These are phyloP conservation scores for Penicillium manginii DNA, from an alignment of 495 filamentous ascomycete genomes.

Conservation along the genomic window DNA sequence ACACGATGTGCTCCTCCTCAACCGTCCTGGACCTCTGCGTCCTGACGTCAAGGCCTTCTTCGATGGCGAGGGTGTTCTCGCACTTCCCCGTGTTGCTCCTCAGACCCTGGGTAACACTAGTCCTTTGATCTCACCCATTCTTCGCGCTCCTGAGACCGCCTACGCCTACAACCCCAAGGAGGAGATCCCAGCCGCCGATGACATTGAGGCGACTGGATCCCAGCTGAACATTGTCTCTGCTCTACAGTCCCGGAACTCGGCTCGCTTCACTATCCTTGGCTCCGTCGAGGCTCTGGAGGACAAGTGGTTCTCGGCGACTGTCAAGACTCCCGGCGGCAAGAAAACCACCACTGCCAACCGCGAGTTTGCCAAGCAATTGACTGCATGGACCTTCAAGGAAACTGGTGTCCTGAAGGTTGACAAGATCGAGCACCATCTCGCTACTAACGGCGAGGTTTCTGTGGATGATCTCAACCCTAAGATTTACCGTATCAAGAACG, in stretches of 20 bases:
- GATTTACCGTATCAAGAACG: constrained; percentile 96
- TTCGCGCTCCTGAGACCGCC: constrained; percentile 78
- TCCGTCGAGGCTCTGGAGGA: constrained; percentile 85
- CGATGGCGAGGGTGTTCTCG: constrained; percentile 68
- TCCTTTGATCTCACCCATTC: constrained; percentile 75
- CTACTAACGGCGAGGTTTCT: constrained; percentile 43
- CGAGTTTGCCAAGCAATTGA: constrained; percentile 81
- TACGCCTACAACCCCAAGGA: constrained; percentile 97
- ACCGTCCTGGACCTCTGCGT: constrained; percentile 62
- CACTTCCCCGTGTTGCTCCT: constrained; percentile 77
- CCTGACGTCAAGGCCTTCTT: constrained; percentile 81
- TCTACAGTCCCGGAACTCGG: constrained; percentile 90
- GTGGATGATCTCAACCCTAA: constrained; percentile 68
- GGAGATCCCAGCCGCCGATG: constrained; percentile 71
- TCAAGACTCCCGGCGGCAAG: constrained; percentile 63
- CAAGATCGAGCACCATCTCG: constrained; percentile 78
- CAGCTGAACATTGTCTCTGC: constrained; percentile 82
- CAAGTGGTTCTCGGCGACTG: constrained; percentile 84
- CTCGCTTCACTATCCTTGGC: constrained; percentile 85
- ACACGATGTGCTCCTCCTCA: constrained; percentile 86
- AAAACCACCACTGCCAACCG: constrained; percentile 72
- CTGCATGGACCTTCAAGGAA: constrained; percentile 93
- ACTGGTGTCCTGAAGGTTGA: constrained; percentile 85
- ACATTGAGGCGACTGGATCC: constrained; percentile 78
- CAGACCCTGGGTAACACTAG: constrained; percentile 77